Evolutionary conservation across 306 rosid species (phyloP).

Genomic region (Quillaja saponaria): DNA sequence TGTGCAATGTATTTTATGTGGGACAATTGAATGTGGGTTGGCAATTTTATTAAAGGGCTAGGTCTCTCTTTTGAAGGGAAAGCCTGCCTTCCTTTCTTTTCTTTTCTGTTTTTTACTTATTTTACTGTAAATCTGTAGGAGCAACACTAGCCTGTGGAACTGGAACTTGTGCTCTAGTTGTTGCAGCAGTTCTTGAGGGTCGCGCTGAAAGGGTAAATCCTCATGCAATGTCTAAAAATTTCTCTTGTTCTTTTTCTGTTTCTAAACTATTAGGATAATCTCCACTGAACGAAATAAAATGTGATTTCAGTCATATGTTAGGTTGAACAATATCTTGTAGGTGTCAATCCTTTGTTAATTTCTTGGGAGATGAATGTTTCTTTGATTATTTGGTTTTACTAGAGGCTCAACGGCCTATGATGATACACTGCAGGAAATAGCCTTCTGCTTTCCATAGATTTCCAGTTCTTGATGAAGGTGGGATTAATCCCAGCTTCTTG

Average conservation of each 20-base stretch:
- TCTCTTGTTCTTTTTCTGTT: not conserved
- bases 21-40: not conserved
- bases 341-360: constrained; percentile 5
- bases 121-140: constrained; percentile 46
- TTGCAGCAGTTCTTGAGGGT: constrained; percentile 95
- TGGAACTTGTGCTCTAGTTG: constrained; percentile 93
- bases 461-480: too few relatives aligned
- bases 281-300: not conserved
- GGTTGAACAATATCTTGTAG: not conserved
- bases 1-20: not conserved
- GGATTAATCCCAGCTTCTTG: not conserved
- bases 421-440: too few relatives aligned
- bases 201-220: constrained; percentile 73
- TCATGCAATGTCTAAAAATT: constrained; percentile 13
- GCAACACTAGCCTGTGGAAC: constrained; percentile 97
- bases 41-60: not conserved
- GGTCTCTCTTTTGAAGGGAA: not conserved
- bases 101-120: too few relatives aligned
- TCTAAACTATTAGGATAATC: not conserved
- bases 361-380: not conserved
- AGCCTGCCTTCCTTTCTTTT: not conserved
- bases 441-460: too few relatives aligned
- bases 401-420: not conserved
- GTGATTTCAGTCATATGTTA: constrained; percentile 1
- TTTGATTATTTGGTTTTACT: not conserved